Base-by-base conservation (phyloP, 768 basidiomycete species). In the Phaeolepiota aurea region DNA sequence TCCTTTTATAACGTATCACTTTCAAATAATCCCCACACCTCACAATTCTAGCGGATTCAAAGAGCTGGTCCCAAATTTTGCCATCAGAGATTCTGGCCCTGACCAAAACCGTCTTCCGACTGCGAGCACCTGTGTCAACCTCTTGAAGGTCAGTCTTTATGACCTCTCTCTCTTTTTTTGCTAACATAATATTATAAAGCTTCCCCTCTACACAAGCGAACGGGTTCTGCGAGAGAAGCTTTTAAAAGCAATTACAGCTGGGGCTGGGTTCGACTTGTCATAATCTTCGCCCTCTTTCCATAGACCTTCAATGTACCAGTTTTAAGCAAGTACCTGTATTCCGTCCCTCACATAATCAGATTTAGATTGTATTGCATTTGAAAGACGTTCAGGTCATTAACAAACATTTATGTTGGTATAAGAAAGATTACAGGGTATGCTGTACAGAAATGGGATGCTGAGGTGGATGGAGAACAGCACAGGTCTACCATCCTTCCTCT, bases 231-330 rank as follows among this genome's bases (percentile, higher is more conserved):
- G 76, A 7, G 64, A 74, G 37, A 97, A 96, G 59, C 64, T 97
- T 20, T 53, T 93, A 3, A 84, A 90, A 52, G 88, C 91, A 1
- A 88, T 98, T 53, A 83, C 72, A 32, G 79, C 89, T 0, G 83
- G 82, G 31, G 88, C 91, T 3, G 93, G 93, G 1, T 98, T 98
- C 47, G 93, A 97, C 63, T 67, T 97, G 37, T 96, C 92, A 7
- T 96, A 56, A 46, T 42, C 44, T n/a, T 28, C n/a, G 25, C 25
- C n/a, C 25, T n/a, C n/a, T n/a, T 28, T 28, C n/a, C n/a, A 28
- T 7, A 28, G n/a, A n/a, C n/a, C 7, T 28, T 28, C 7, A 28
- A 28, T 28, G 25, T 28, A 28, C n/a, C 25, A 28, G n/a, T 7
- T n/a, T n/a, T 28, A 28, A 28, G 25, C n/a, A n/a, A 28, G 7